Evolutionary conservation across 2,329 filamentous ascomycete species (phyloP).

Genomic region (Rhynchosporium secalis): DNA sequence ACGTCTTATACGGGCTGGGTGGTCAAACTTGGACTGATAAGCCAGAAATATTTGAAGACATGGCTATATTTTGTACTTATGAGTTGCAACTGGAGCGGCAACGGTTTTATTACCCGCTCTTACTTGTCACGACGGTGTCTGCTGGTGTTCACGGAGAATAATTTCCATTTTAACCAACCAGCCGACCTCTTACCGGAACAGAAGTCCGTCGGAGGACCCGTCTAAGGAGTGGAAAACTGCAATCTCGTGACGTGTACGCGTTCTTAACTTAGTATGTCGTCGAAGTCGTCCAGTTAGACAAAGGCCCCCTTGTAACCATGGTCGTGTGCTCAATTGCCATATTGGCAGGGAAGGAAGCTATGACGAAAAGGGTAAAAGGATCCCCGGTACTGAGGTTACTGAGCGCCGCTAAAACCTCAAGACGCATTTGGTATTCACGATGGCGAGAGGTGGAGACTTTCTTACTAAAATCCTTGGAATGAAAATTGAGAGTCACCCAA

Average conservation of each 20-base stretch:
- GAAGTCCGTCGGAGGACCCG: no score
- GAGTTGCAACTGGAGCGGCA: neutral
- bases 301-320: neutral
- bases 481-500: no score
- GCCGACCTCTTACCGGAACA: neutral
- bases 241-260: constrained; percentile 14
- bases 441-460: constrained; percentile 5
- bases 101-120: neutral
- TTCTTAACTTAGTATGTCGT: constrained; percentile 3
- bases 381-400: constrained; percentile 13
- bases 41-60: neutral
- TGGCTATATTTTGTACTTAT: neutral
- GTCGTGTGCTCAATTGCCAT: constrained; percentile 17
- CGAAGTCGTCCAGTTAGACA: constrained; percentile 8
- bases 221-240: neutral
- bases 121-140: neutral
- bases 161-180: neutral
- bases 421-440: neutral
- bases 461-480: neutral
- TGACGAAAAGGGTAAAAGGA: constrained; percentile 13
- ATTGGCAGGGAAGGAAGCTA: constrained; percentile 8
- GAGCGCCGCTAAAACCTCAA: neutral
- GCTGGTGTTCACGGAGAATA: neutral
- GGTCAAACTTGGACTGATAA: neutral
- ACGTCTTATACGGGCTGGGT: constrained; percentile 13